A percentile compares a stretch with the other conserved stretches of the same genome.
These are phyloP conservation scores for Quillaja saponaria DNA, from an alignment of 306 rosid genomes.

Conservation along the genomic window DNA sequence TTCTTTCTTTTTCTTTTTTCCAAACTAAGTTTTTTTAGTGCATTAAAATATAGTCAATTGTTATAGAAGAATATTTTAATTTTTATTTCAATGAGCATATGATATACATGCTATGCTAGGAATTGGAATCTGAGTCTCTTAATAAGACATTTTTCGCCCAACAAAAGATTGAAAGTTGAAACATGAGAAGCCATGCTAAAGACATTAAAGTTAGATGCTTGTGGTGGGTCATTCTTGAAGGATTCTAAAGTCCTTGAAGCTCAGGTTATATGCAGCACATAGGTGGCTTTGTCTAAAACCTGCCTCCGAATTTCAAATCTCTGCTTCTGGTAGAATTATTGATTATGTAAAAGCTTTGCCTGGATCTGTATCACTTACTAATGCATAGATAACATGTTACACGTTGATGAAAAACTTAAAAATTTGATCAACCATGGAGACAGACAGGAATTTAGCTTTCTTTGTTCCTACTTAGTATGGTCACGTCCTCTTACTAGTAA, in stretches of 20 bases:
- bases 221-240: not conserved
- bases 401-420: constrained; percentile 5
- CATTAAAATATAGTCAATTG: not conserved
- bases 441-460: too few relatives aligned
- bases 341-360: not conserved
- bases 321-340: not conserved
- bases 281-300: not conserved
- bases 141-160: too few relatives aligned
- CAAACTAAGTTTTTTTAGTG: not conserved
- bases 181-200: too few relatives aligned
- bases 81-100: constrained; percentile 9
- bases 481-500: too few relatives aligned
- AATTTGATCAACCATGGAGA: too few relatives aligned
- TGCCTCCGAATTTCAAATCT: not conserved
- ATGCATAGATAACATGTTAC: too few relatives aligned
- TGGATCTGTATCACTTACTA: not conserved
- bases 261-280: constrained; percentile 1
- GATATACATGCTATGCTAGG: not conserved
- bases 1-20: not conserved
- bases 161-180: too few relatives aligned
- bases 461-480: too few relatives aligned
- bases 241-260: constrained; percentile 4
- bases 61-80: not conserved
- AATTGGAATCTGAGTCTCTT: not conserved
- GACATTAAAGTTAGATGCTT: too few relatives aligned